Conservation (phyloP, 305 asterid species). For the Fraxinus paxiana region DNA sequence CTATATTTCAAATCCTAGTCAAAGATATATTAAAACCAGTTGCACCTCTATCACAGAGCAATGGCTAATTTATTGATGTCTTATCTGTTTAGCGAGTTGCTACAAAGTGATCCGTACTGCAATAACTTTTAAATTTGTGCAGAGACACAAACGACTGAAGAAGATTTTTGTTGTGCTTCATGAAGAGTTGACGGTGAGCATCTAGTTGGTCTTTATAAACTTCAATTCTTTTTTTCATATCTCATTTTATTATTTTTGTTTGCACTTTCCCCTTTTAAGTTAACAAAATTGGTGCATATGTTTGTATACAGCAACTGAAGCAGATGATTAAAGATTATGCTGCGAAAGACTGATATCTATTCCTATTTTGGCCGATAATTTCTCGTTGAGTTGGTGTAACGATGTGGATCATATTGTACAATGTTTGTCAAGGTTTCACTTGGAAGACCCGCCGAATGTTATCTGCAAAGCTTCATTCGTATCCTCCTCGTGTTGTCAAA, state of each 20-base stretch:
- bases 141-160: constrained; percentile 77
- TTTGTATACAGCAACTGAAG: constrained; percentile 67
- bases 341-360: constrained; percentile 35
- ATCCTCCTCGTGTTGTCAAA: constrained; percentile 11
- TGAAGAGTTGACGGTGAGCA: constrained; percentile 70
- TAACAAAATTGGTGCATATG: constrained; percentile 16
- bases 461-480: constrained; percentile 7
- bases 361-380: background rate
- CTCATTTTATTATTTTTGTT: constrained; percentile 5
- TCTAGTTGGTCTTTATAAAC: constrained; percentile 24
- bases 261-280: background rate
- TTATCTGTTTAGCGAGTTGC: constrained; percentile 15
- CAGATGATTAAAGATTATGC: constrained; percentile 72
- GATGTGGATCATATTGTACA: background rate
- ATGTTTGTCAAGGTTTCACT: constrained; percentile 13
- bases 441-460: constrained; percentile 11
- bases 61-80: constrained; percentile 4
- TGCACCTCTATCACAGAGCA: background rate
- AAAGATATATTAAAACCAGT: background rate
- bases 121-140: constrained; percentile 37
- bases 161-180: constrained; percentile 70
- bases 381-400: background rate
- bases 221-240: constrained; percentile 3
- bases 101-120: background rate
- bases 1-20: background rate